phyloP scores from a whole-genome alignment of 2,329 filamentous ascomycete genomes.

The Pseudopyrenochaeta lycopersici region DNA sequence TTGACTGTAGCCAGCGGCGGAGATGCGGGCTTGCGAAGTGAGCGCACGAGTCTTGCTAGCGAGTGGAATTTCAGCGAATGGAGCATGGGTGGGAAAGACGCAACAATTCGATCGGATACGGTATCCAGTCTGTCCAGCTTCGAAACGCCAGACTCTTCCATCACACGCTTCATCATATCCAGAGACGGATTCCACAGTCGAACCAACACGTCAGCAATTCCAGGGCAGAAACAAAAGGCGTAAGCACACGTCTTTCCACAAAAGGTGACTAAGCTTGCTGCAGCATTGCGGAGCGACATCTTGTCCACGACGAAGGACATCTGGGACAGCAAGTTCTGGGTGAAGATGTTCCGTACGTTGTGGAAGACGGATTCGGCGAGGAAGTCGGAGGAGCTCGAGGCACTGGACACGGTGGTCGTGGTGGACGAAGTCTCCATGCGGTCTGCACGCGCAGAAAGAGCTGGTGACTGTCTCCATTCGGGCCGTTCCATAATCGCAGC shows the following conservation, averaged over 20 bases:
- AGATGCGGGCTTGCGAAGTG: slow-evolving; percentile 71
- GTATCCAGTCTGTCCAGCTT: slow-evolving; percentile 60
- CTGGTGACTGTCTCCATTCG: slow-evolving; percentile 83
- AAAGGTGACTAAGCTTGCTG: slow-evolving; percentile 75
- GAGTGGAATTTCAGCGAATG: slow-evolving; percentile 70
- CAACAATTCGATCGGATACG: slow-evolving; percentile 69
- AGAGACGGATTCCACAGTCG: slow-evolving; percentile 80
- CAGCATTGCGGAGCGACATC: slow-evolving; percentile 79
- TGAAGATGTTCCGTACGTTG: slow-evolving; percentile 87
- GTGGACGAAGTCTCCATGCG: slow-evolving; percentile 58
- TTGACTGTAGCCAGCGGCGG: slow-evolving; percentile 74
- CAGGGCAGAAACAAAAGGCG: slow-evolving; percentile 91
- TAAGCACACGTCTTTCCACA: slow-evolving; percentile 91
- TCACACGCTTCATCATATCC: slow-evolving; percentile 74
- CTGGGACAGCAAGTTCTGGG: slow-evolving; percentile 81
- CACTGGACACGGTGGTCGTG: slow-evolving; percentile 65
- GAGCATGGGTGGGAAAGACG: slow-evolving; percentile 74
- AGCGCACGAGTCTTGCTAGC: slow-evolving; percentile 66
- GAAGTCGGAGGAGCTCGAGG: slow-evolving; percentile 71
- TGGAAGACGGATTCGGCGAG: slow-evolving; percentile 81
- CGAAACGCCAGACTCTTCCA: slow-evolving; percentile 71
- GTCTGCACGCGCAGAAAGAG: slow-evolving; percentile 70
- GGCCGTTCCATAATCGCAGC: slow-evolving; percentile 85
- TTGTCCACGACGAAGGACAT: slow-evolving; percentile 89
- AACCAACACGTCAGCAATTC: slow-evolving; percentile 82